A percentile compares a stretch with the other conserved stretches of the same genome.
Conservation (phyloP, 2,329 filamentous ascomycete species). For the Rhynchosporium agropyri region DNA sequence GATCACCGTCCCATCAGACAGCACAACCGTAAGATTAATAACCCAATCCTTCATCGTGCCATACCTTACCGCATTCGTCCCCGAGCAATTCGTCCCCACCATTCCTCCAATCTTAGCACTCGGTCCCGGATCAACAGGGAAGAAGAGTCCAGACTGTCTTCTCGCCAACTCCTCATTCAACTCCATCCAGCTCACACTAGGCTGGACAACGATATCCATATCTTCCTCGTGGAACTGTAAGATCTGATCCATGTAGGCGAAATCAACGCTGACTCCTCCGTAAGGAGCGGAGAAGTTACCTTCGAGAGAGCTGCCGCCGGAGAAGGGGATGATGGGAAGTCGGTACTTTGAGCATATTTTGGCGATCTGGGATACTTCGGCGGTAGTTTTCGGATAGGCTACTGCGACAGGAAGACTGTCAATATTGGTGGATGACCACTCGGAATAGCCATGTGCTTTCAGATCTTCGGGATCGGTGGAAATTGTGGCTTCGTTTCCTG, state of each 20-base stretch:
- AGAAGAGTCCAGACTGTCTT: constrained; percentile 77
- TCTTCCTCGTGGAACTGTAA: constrained; percentile 80
- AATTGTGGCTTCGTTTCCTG: constrained; percentile 56
- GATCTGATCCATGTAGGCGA: constrained; percentile 83
- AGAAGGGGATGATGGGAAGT: constrained; percentile 81
- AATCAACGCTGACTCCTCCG: constrained; percentile 88
- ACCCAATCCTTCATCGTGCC: constrained; percentile 91
- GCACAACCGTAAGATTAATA: constrained; percentile 78
- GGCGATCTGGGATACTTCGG: constrained; percentile 61
- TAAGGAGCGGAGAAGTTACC: constrained; percentile 87
- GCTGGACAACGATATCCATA: constrained; percentile 92
- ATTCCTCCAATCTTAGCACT: constrained; percentile 80
- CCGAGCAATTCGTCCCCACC: constrained; percentile 78
- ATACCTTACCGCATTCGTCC: constrained; percentile 79
- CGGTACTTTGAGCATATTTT: constrained; percentile 76
- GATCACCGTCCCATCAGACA: constrained; percentile 77
- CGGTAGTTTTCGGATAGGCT: constrained; percentile 63
- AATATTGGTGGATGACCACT: constrained; percentile 66
- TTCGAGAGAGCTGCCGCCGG: constrained; percentile 83
- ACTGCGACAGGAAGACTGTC: constrained; percentile 64
- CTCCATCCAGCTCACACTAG: constrained; percentile 89
- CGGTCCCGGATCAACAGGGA: constrained; percentile 78
- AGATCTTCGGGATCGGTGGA: constrained; percentile 66
- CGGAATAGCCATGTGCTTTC: constrained; percentile 65
- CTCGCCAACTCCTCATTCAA: constrained; percentile 73